phyloP scores from a whole-genome alignment of 345 rosid species.

The Zanthoxylum bungeanum region DNA sequence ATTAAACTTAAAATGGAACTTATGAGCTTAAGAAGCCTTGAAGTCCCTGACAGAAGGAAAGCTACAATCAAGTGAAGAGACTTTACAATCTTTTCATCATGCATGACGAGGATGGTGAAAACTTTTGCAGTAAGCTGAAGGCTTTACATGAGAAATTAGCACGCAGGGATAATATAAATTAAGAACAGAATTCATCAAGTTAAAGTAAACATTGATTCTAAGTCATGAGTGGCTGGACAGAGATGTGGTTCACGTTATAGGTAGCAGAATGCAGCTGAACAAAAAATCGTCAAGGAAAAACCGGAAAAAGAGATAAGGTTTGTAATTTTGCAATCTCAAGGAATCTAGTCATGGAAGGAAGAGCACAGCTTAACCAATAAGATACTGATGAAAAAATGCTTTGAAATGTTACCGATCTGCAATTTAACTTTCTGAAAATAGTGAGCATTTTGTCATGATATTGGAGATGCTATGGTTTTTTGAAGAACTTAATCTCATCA shows the following conservation, averaged over 20 bases:
- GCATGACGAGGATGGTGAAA: neutral
- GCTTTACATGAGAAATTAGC: neutral
- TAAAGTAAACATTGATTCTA: neutral
- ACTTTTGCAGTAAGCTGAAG: neutral
- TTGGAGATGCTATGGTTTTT: neutral
- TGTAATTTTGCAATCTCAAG: neutral
- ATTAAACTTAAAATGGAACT: neutral
- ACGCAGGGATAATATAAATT: neutral
- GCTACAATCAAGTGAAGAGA: neutral
- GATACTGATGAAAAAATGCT: neutral
- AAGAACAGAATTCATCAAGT: neutral
- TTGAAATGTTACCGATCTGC: neutral
- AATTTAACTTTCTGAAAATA: neutral
- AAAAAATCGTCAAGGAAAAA: neutral
- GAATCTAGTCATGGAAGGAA: neutral
- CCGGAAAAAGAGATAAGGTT: neutral
- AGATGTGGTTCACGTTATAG: neutral
- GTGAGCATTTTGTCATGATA: slow-evolving; percentile 1
- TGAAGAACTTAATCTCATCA: neutral
- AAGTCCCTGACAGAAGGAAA: neutral
- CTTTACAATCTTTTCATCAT: neutral
- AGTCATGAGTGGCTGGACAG: neutral
- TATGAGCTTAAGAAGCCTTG: neutral
- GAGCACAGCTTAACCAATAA: neutral
- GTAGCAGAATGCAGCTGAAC: neutral